Conservation (phyloP, 2,329 filamentous ascomycete species). For the Chaetomium sp. region DNA sequence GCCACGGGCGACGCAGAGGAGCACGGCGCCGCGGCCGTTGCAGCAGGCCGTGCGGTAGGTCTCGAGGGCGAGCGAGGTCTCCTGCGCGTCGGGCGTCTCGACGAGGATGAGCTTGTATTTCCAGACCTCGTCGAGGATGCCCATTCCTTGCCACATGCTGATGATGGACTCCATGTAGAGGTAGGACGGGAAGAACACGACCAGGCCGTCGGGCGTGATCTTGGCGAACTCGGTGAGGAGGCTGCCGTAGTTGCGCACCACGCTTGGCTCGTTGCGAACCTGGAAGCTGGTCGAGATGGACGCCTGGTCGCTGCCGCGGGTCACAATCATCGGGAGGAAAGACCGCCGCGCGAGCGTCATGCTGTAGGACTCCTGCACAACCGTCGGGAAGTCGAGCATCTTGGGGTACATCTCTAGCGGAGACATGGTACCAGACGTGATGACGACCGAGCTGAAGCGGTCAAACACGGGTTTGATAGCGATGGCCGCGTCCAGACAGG, state of each 20-base stretch:
- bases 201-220: conserved; percentile 91
- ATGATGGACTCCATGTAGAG: conserved; percentile 99
- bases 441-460: conserved; percentile 94
- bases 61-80: conserved; percentile 90
- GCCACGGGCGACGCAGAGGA: conserved; percentile 91
- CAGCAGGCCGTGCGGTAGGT: conserved; percentile 97
- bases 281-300: conserved; percentile 91
- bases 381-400: conserved; percentile 89
- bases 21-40: conserved; percentile 87
- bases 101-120: conserved; percentile 98
- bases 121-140: conserved; percentile 95
- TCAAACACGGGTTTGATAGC: conserved; percentile 98
- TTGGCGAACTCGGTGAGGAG: conserved; percentile 92
- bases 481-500: conserved; percentile 93
- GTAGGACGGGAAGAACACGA: conserved; percentile 99
- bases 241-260: conserved; percentile 95
- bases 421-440: conserved; percentile 95
- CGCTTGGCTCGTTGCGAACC: conserved; percentile 88
- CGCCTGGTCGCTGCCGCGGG: conserved; percentile 87
- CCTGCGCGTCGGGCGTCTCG: conserved; percentile 94
- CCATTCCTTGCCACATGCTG: conserved; percentile 99
- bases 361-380: conserved; percentile 92
- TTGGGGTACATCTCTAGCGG: conserved; percentile 98
- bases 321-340: conserved; percentile 98
- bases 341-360: conserved; percentile 93